Evolutionary conservation across 306 rosid species (phyloP).

Genomic region (Citrullus colocynthis): DNA sequence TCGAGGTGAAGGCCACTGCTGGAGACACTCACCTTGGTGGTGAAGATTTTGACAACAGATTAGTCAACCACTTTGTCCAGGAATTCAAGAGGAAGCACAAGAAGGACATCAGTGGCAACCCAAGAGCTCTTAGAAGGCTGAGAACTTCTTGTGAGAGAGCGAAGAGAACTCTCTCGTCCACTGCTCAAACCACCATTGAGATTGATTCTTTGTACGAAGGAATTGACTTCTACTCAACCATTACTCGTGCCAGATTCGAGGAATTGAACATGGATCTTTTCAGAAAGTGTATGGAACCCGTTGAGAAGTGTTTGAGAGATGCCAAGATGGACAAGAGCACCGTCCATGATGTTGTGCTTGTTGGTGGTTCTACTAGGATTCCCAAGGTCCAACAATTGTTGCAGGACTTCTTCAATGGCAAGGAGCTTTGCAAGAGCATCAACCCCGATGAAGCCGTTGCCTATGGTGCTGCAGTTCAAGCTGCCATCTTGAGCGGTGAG

Average conservation of each 20-base stretch:
- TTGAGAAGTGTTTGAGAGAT: slow-evolving; percentile 61
- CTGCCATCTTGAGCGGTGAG: slow-evolving; percentile 58
- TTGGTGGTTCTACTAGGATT: slow-evolving; percentile 64
- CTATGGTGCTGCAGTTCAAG: slow-evolving; percentile 64
- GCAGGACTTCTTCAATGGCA: slow-evolving; percentile 54
- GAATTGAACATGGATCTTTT: slow-evolving; percentile 64
- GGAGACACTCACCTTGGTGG: slow-evolving; percentile 70
- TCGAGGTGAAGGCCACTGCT: slow-evolving; percentile 66
- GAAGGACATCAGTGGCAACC: slow-evolving; percentile 63
- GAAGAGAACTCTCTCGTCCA: slow-evolving; percentile 46
- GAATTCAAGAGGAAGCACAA: slow-evolving; percentile 63
- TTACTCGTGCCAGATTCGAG: slow-evolving; percentile 61
- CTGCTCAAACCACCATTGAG: slow-evolving; percentile 61
- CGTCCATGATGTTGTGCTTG: slow-evolving; percentile 53
- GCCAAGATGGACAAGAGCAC: slow-evolving; percentile 60
- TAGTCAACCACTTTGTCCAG: slow-evolving; percentile 61
- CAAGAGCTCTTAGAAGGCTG: slow-evolving; percentile 60
- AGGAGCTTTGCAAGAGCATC: slow-evolving; percentile 65
- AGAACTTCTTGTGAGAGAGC: slow-evolving; percentile 60
- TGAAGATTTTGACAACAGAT: slow-evolving; percentile 55
- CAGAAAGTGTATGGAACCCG: slow-evolving; percentile 64
- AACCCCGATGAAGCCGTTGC: slow-evolving; percentile 72
- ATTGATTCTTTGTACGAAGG: slow-evolving; percentile 66
- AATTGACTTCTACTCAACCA: slow-evolving; percentile 51
- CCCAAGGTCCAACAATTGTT: slow-evolving; percentile 60